Evolutionary conservation across 1,139 yeast genomes (phyloP), one percentile per base, ranked within the genome.

Genomic region (Saccharomycopsis hybrid): DNA sequence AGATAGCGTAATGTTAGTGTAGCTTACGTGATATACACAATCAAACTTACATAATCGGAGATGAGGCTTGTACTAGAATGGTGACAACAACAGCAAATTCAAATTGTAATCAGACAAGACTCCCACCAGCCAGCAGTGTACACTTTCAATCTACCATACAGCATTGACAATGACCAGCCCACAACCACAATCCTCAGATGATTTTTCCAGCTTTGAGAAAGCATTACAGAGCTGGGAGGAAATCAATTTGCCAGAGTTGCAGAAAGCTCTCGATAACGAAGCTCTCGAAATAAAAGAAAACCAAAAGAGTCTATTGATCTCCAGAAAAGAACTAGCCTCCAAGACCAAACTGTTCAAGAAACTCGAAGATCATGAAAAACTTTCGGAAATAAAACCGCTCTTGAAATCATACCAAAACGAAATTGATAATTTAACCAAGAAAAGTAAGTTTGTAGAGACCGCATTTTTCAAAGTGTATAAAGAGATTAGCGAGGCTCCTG

Each of bases 401-500:
- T 72, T 92, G 55, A 92, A 90, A 65, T 71, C 80, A 42, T 92
- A 92, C 63, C 98, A 92, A 64, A 77, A 81, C 54, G 97, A 89
- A 63, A 85, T 92, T 60, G 98, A 92, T 63, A 70, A 73, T 42
- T 71, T 92, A 56, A 87, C 97, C 2, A 80, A 78, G 58, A 79
- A 92, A 58, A 80, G 87, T 55, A 88, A 89, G 62, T 72, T 67
- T 46, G 80, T 86, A 1, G 97, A 92, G 61, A 72, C 74, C 37
- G 73, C 80, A 44, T 84, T 92, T 61, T 78, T 89, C 65, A 81
- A 81, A 27, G 71, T 87, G 30, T 90, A 90, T 68, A 72, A 89
- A 53, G 70, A 78, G 29, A 69, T 92, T n/a, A 87, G 89, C 2
- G 96, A 90, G 61, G 92, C 95, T 0, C 97, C 97, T 0, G 97